These are phyloP conservation scores for Platismatia glauca DNA, from an alignment of 495 filamentous ascomycete genomes.

Conservation along the genomic window DNA sequence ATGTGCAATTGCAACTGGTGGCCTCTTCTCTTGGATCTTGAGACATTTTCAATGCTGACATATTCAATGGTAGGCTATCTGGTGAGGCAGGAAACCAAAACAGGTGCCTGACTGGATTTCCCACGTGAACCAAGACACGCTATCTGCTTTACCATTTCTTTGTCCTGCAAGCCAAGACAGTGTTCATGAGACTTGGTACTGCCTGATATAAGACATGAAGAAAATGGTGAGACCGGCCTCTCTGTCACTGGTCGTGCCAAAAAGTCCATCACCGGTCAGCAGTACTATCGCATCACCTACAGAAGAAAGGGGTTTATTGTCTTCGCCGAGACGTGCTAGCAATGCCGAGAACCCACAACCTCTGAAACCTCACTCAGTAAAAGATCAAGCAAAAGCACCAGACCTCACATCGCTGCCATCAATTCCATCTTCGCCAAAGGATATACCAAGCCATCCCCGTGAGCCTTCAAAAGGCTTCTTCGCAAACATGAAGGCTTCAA, in stretches of 20 bases:
- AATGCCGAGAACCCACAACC: conserved; percentile 3
- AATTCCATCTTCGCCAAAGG: conserved; percentile 43
- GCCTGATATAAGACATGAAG: neutral
- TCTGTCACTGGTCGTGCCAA: conserved; percentile 18
- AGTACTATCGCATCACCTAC: conserved; percentile 18
- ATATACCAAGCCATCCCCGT: conserved; percentile 40
- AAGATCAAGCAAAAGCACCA: conserved; percentile 34
- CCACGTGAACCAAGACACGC: neutral
- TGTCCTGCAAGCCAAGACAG: neutral
- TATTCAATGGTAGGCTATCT: neutral
- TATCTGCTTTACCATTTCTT: neutral
- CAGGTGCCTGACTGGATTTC: neutral
- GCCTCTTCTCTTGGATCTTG: neutral
- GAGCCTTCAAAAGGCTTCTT: conserved; percentile 51
- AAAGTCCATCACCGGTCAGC: conserved; percentile 16
- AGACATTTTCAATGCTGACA: neutral
- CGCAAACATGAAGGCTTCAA: conserved; percentile 46
- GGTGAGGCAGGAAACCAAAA: neutral
- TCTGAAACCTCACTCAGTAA: conserved; percentile 1
- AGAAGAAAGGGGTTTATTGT: conserved; percentile 5
- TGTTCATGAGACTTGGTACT: neutral
- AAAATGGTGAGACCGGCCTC: conserved; percentile 12
- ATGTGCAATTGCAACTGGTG: neutral
- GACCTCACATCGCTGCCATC: conserved; percentile 46
- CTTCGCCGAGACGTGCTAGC: conserved; percentile 13